Evolutionary conservation across 2,329 filamentous ascomycete genomes (phyloP).

Genomic region (Lizonia empirigonia): DNA sequence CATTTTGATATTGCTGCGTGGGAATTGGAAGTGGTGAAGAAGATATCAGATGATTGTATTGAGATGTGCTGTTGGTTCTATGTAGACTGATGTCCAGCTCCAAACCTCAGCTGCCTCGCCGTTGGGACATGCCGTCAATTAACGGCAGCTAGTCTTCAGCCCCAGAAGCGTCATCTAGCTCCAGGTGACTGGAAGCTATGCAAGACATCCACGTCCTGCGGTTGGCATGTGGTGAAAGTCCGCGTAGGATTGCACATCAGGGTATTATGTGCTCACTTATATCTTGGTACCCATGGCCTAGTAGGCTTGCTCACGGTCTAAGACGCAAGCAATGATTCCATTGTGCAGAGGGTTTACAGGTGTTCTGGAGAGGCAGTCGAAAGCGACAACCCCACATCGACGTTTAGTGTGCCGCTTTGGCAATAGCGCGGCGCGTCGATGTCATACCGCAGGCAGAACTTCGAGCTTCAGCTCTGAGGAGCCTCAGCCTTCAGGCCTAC

Average conservation of each 20-base stretch:
- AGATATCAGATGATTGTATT: too few relatives aligned
- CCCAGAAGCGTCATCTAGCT: not conserved
- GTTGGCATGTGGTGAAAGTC: not conserved
- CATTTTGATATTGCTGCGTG: constrained; percentile 9
- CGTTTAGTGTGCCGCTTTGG: not conserved
- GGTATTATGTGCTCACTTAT: not conserved
- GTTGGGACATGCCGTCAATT: not conserved
- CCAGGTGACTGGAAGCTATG: not conserved
- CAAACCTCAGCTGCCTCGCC: not conserved
- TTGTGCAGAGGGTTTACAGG: constrained; percentile 1
- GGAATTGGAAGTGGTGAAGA: too few relatives aligned
- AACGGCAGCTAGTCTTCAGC: not conserved
- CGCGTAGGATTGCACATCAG: not conserved
- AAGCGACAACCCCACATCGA: not conserved
- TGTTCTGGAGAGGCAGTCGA: not conserved
- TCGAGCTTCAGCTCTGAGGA: constrained; percentile 3
- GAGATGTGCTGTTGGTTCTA: not conserved
- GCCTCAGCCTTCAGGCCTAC: not conserved
- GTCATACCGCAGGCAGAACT: constrained; percentile 9
- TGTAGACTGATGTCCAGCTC: not conserved
- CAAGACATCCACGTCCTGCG: not conserved
- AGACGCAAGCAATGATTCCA: not conserved
- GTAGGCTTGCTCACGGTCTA: too few relatives aligned
- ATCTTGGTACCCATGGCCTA: too few relatives aligned
- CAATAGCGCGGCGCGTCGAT: constrained; percentile 12